Evolutionary conservation across 495 filamentous ascomycete species (phyloP).

Genomic region (Xylaria flabelliformis): DNA sequence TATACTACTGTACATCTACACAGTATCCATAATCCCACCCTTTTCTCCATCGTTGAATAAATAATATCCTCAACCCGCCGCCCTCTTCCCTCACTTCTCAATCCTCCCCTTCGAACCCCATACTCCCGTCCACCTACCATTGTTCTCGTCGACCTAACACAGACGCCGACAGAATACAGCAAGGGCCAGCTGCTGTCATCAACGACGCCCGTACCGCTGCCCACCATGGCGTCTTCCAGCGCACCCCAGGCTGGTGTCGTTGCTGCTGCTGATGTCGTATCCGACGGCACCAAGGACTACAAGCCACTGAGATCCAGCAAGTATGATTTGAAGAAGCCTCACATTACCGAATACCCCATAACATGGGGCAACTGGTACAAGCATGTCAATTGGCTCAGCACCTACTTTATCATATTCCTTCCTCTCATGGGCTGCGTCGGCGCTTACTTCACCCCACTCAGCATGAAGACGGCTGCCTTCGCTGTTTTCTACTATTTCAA

Average conservation of each 20-base stretch:
- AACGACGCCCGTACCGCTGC: slow-evolving; percentile 15
- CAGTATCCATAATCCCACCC: slow-evolving; percentile 3
- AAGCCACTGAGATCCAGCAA: slow-evolving; percentile 52
- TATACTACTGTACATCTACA: neutral
- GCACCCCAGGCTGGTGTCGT: slow-evolving; percentile 32
- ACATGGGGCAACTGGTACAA: slow-evolving; percentile 92
- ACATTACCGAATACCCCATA: slow-evolving; percentile 68
- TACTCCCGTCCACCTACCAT: neutral
- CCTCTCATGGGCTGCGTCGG: slow-evolving; percentile 77
- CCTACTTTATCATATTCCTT: slow-evolving; percentile 83
- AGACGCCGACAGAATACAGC: neutral
- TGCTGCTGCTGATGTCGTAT: slow-evolving; percentile 44
- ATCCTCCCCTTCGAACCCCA: slow-evolving; percentile 1
- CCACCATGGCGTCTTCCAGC: slow-evolving; percentile 53
- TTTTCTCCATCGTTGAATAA: slow-evolving; percentile 10
- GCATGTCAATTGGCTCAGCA: slow-evolving; percentile 96
- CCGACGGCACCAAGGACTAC: slow-evolving; percentile 57
- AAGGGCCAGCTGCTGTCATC: slow-evolving; percentile 33
- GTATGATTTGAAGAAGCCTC: slow-evolving; percentile 57
- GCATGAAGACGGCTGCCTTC: slow-evolving; percentile 78
- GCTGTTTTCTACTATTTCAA: slow-evolving; percentile 89
- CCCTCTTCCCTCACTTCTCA: neutral
- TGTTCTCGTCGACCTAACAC: slow-evolving; percentile 2
- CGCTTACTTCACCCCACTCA: slow-evolving; percentile 82
- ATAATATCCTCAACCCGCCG: slow-evolving; percentile 25